These are phyloP conservation scores for Lactifluus rugatus DNA, from an alignment of 768 basidiomycete species.

Conservation along the genomic window DNA sequence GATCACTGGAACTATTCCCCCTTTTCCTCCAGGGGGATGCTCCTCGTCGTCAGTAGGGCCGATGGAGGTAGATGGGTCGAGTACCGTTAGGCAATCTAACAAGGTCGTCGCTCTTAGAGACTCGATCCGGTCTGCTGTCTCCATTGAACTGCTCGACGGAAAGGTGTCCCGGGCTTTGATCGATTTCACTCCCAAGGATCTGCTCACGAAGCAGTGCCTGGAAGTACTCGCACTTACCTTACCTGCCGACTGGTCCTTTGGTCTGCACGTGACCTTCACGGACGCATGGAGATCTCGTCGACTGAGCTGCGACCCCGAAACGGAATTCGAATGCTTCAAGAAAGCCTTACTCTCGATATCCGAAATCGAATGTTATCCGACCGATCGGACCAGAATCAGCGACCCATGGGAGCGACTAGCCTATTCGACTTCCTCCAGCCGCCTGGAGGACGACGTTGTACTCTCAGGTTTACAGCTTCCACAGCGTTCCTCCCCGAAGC, in stretches of 20 bases:
- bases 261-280: slow-evolving; percentile 47
- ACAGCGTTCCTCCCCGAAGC: background rate
- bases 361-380: slow-evolving; percentile 23
- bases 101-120: slow-evolving; percentile 39
- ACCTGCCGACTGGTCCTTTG: slow-evolving; percentile 45
- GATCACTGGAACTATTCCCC: background rate
- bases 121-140: slow-evolving; percentile 41
- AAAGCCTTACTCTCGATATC: slow-evolving; percentile 43
- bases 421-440: slow-evolving; percentile 33
- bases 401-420: slow-evolving; percentile 42
- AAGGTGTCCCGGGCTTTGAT: slow-evolving; percentile 38
- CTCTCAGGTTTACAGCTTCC: slow-evolving; percentile 38
- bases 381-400: slow-evolving; percentile 3
- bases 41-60: background rate
- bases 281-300: slow-evolving; percentile 42
- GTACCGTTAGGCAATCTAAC: slow-evolving; percentile 5
- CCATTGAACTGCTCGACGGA: slow-evolving; percentile 45
- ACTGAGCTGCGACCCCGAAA: slow-evolving; percentile 35
- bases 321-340: slow-evolving; percentile 50
- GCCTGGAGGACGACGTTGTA: slow-evolving; percentile 52
- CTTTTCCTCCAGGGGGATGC: background rate
- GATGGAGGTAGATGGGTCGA: slow-evolving; percentile 15
- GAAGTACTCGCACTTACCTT: slow-evolving; percentile 53
- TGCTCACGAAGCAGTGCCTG: slow-evolving; percentile 49
- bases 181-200: slow-evolving; percentile 46